These are phyloP conservation scores for Sclerotinia nivalis DNA, from an alignment of 2,329 filamentous ascomycete species.

Conservation along the genomic window DNA sequence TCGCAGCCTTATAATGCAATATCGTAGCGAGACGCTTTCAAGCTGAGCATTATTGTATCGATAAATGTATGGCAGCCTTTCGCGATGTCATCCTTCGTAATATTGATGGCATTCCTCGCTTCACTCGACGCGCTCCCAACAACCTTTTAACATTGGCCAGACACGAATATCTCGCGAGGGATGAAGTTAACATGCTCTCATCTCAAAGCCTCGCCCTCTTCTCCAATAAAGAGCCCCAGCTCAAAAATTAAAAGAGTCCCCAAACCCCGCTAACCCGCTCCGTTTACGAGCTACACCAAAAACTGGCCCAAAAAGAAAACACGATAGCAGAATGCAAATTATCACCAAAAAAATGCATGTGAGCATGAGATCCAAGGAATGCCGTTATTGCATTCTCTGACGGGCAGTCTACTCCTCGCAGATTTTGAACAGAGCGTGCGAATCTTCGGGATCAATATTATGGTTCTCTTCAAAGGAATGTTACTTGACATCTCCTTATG, in stretches of 20 bases:
- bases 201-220: background rate
- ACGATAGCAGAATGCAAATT: background rate
- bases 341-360: background rate
- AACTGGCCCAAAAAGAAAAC: background rate
- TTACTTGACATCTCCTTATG: constrained; percentile 58
- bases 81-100: background rate
- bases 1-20: background rate
- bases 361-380: background rate
- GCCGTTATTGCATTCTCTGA: background rate
- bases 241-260: background rate
- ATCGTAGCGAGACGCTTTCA: no score
- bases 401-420: constrained; percentile 58
- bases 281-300: background rate
- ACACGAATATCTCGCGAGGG: background rate
- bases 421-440: constrained; percentile 61
- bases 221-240: background rate
- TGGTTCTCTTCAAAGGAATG: constrained; percentile 58
- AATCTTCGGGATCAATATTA: constrained; percentile 53
- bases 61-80: background rate
- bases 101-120: background rate
- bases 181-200: background rate
- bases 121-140: background rate
- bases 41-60: background rate
- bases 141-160: background rate
- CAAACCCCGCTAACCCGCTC: background rate